phyloP scores from a whole-genome alignment of 495 filamentous ascomycete genomes.

The Penicillium soppii region DNA sequence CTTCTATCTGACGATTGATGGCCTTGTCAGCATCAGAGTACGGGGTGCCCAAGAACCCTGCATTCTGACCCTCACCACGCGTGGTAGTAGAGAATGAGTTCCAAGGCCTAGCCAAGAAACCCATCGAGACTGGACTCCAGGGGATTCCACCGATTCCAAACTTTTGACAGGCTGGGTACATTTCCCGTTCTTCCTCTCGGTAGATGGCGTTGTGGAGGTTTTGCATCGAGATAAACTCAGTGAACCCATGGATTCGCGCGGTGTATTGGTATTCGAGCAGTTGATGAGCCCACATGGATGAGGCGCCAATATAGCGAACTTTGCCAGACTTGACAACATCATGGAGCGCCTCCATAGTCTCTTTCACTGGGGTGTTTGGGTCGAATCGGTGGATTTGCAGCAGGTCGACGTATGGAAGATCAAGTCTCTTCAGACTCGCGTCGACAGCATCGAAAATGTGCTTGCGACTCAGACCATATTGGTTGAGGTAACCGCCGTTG shows the following conservation, averaged over 20 bases:
- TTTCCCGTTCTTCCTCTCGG: constrained; percentile 76
- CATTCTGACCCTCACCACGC: constrained; percentile 13
- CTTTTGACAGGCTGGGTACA: constrained; percentile 65
- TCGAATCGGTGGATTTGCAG: constrained; percentile 69
- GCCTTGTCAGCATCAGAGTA: constrained; percentile 32
- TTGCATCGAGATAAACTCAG: constrained; percentile 76
- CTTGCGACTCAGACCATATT: constrained; percentile 57
- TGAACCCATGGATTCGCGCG: constrained; percentile 66
- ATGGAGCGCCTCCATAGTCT: constrained; percentile 73
- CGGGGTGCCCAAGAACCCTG: constrained; percentile 10
- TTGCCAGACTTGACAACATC: constrained; percentile 65
- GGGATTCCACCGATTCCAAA: constrained; percentile 65
- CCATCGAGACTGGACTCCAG: constrained; percentile 51
- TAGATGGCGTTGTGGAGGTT: constrained; percentile 72
- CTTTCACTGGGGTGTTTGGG: constrained; percentile 54
- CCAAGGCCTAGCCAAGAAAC: constrained; percentile 37
- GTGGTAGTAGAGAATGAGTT: constrained; percentile 12
- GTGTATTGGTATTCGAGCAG: constrained; percentile 64
- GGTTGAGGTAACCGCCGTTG: constrained; percentile 28
- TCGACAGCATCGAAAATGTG: constrained; percentile 67
- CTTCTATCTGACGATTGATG: constrained; percentile 58
- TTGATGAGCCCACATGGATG: constrained; percentile 65
- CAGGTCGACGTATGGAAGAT: constrained; percentile 68
- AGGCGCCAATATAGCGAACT: constrained; percentile 70
- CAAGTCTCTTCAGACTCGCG: constrained; percentile 63